Evolutionary conservation across 768 basidiomycete species (phyloP).

Genomic region (Termitomyces sp.): DNA sequence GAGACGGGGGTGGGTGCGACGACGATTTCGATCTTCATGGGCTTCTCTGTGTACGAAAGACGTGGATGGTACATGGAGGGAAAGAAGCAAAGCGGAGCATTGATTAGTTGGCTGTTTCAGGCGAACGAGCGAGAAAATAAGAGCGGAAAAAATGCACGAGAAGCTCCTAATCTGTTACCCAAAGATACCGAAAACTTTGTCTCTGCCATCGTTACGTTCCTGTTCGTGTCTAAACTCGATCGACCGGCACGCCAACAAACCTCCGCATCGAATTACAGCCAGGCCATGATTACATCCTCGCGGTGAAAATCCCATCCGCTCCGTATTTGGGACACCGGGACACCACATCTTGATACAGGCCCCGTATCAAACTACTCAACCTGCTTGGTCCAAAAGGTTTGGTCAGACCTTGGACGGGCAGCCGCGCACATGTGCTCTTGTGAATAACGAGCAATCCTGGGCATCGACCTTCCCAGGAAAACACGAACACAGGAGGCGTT

Average conservation of each 20-base stretch:
- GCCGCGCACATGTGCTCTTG: background rate
- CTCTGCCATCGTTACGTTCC: slow-evolving; percentile 28
- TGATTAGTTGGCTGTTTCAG: slow-evolving; percentile 46
- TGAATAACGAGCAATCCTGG: background rate
- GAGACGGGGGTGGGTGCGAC: slow-evolving; percentile 76
- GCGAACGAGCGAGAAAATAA: slow-evolving; percentile 38
- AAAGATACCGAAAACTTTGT: slow-evolving; percentile 34
- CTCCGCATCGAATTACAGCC: background rate
- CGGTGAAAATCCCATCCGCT: slow-evolving; percentile 5
- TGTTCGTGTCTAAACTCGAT: slow-evolving; percentile 13
- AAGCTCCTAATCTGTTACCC: slow-evolving; percentile 32
- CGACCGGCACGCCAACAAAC: slow-evolving; percentile 1
- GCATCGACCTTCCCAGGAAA: background rate
- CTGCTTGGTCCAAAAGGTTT: slow-evolving; percentile 6
- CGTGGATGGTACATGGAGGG: slow-evolving; percentile 17
- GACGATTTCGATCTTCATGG: slow-evolving; percentile 98
- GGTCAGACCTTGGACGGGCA: slow-evolving; percentile 12
- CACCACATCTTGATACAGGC: background rate
- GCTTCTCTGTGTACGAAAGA: slow-evolving; percentile 66
- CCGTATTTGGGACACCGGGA: background rate
- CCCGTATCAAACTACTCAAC: background rate
- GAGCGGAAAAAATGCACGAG: slow-evolving; percentile 26
- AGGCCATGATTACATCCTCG: slow-evolving; percentile 4
- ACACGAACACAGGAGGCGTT: slow-evolving; percentile 21
- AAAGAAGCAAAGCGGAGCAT: slow-evolving; percentile 38